A percentile compares a stretch with the other conserved stretches of the same genome.
Evolutionary conservation across 73 alveolate species (phyloP).

Genomic region (Paraurostyla sp.): DNA sequence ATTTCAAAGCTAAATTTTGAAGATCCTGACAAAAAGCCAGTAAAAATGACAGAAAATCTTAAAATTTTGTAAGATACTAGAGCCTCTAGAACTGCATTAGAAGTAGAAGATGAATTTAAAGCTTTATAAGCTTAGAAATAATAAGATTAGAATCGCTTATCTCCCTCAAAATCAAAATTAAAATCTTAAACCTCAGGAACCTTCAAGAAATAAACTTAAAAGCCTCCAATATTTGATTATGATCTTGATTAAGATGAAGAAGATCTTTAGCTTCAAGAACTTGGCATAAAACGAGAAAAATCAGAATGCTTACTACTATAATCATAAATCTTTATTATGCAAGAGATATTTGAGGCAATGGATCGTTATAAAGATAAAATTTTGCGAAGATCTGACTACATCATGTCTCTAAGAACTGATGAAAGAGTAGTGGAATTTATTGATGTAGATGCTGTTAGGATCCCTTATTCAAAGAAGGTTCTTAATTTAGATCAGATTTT

Average conservation of each 20-base stretch:
- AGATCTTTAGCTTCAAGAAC: not conserved
- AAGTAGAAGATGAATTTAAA: slow-evolving; percentile 54
- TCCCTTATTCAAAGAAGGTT: slow-evolving; percentile 31
- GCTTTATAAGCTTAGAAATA: not conserved
- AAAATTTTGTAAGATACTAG: slow-evolving; percentile 50
- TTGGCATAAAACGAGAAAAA: slow-evolving; percentile 37
- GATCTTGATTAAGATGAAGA: slow-evolving; percentile 26
- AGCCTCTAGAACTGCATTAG: not conserved
- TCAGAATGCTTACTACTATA: slow-evolving; percentile 48
- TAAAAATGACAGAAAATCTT: slow-evolving; percentile 22
- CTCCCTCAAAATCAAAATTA: not conserved
- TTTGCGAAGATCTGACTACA: slow-evolving; percentile 58
- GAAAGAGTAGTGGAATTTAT: slow-evolving; percentile 68
- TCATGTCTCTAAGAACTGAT: slow-evolving; percentile 68
- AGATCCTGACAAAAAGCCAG: slow-evolving; percentile 51
- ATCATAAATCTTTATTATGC: slow-evolving; percentile 58
- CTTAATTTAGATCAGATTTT: slow-evolving; percentile 65
- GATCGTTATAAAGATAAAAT: slow-evolving; percentile 69
- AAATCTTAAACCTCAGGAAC: too few relatives aligned
- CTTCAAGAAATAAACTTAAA: not conserved
- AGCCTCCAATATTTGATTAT: not conserved
- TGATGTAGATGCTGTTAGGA: slow-evolving; percentile 71
- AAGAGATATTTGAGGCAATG: slow-evolving; percentile 68
- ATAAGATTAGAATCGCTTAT: not conserved
- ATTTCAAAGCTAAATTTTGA: not conserved